A percentile compares a stretch with the other conserved stretches of the same genome.
These are phyloP conservation scores for Alternaria arborescens DNA, from an alignment of 2,329 filamentous ascomycete genomes.

Conservation along the genomic window DNA sequence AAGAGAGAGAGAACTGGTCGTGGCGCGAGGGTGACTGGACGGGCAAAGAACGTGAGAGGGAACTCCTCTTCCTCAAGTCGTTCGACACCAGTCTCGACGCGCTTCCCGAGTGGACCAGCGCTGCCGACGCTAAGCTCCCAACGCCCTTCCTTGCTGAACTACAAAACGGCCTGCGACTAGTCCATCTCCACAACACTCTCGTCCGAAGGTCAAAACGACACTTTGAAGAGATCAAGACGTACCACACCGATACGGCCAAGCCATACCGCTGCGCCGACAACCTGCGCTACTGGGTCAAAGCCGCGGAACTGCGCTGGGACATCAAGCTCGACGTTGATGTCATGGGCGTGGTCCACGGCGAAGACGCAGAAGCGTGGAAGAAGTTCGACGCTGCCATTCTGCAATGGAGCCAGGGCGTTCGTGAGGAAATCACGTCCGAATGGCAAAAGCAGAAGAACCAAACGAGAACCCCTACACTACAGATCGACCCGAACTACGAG, in stretches of 20 bases:
- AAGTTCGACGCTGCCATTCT: slow-evolving; percentile 85
- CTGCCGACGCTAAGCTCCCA: slow-evolving; percentile 65
- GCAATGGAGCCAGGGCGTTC: slow-evolving; percentile 82
- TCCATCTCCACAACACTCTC: slow-evolving; percentile 88
- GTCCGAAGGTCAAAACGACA: slow-evolving; percentile 84
- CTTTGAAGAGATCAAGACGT: slow-evolving; percentile 88
- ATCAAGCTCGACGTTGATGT: slow-evolving; percentile 83
- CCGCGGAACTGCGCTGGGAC: slow-evolving; percentile 93
- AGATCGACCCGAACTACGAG: slow-evolving; percentile 49
- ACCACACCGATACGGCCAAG: slow-evolving; percentile 91
- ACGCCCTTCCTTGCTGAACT: slow-evolving; percentile 78
- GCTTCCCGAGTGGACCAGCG: slow-evolving; percentile 72
- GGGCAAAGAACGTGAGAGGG: slow-evolving; percentile 79
- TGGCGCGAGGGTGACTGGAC: slow-evolving; percentile 80
- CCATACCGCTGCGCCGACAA: slow-evolving; percentile 95
- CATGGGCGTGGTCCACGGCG: slow-evolving; percentile 83
- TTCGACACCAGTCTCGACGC: slow-evolving; percentile 68
- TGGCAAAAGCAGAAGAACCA: slow-evolving; percentile 59
- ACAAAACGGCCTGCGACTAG: slow-evolving; percentile 80
- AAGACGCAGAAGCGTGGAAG: slow-evolving; percentile 73
- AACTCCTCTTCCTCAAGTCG: slow-evolving; percentile 81
- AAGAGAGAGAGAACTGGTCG: slow-evolving; percentile 76
- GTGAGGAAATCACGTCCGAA: slow-evolving; percentile 83
- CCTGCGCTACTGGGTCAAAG: slow-evolving; percentile 94
- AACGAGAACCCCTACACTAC: slow-evolving; percentile 49